Base-by-base conservation (phyloP, 2,329 filamentous ascomycete species). In the Capronia epimyces region DNA sequence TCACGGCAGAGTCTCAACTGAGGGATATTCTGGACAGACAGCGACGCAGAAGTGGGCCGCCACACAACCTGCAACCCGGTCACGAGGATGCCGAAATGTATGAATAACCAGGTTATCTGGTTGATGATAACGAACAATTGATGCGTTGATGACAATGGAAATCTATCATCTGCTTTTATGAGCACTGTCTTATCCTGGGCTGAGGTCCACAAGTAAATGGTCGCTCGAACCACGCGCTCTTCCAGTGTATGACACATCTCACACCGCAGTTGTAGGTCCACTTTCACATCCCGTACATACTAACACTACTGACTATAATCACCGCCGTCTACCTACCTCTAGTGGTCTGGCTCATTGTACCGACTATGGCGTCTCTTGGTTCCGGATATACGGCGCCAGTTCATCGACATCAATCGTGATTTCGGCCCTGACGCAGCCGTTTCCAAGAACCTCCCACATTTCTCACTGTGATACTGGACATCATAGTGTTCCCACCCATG, bases 1-100 rank as follows among this genome's bases (percentile, higher is more conserved):
- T 55, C 8, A 57, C 44, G 21, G 55, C 55, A 49, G 55, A 57
- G 42, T 52, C 55, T 25, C 55, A 57, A 22, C 46, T 57, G 31
- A 50, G 55, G 44, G 51, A 55, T 5, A 57, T 57, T 10, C 52
- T 57, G 18, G 45, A 52, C 20, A 37, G 52, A 42, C 49, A 57
- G n/a, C 51, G 29, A 27, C 52, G 18, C 18, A 29, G 27, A 16
- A 22, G 24, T 8, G 29, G 40, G 7, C 29, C 21, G 24, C 21
- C 42, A 16, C 20, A 29, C 31, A 29, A 50, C 45, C 29, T 18
- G 21, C 24, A 18, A 10, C 9, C 12, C n/a, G 24, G 4, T 3
- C 7, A 41, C 6, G 54, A 57, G 40, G 39, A 43, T 32, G 13
- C 41, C 16, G 55, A 57, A 21, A 25, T 53, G 43, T 53, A 56